Evolutionary conservation across 106 monocot genomes (phyloP).

Genomic region (Dendrobium officinale): DNA sequence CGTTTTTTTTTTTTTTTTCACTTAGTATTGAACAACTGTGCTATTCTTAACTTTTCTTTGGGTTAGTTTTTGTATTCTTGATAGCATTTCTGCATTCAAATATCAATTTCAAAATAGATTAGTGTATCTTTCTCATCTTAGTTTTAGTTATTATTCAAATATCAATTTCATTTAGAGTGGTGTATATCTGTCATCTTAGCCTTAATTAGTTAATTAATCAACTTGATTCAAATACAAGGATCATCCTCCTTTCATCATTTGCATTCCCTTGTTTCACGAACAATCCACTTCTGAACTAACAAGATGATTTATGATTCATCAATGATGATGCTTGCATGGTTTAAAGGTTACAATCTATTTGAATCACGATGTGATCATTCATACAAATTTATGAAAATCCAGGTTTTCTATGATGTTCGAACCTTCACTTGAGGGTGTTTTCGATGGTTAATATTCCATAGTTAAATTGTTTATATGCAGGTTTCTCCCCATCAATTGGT

Average conservation of each 20-base stretch:
- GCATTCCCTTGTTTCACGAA: not conserved
- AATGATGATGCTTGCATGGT: not conserved
- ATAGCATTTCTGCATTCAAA: not conserved
- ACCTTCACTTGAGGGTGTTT: not conserved
- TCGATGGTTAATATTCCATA: not conserved
- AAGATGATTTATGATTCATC: not conserved
- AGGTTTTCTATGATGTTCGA: not conserved
- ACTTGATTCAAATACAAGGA: not conserved
- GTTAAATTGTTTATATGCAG: slow-evolving; percentile 22
- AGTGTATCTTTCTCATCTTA: not conserved
- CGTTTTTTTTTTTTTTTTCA: slow-evolving; percentile 6
- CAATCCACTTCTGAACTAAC: not conserved
- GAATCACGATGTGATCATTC: not conserved
- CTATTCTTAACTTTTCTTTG: not conserved
- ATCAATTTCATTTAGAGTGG: not conserved
- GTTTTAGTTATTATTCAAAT: not conserved
- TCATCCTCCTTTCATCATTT: not conserved
- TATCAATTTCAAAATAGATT: not conserved
- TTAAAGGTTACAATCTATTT: not conserved
- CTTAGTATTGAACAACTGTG: not conserved
- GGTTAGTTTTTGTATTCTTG: not conserved
- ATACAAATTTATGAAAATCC: not conserved
- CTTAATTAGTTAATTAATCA: not conserved
- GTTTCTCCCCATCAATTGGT: slow-evolving; percentile 38
- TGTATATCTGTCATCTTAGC: not conserved